Evolutionary conservation across 805 yeast genomes (phyloP), one percentile per base, ranked within the genome.

Genomic region (Candida takata): DNA sequence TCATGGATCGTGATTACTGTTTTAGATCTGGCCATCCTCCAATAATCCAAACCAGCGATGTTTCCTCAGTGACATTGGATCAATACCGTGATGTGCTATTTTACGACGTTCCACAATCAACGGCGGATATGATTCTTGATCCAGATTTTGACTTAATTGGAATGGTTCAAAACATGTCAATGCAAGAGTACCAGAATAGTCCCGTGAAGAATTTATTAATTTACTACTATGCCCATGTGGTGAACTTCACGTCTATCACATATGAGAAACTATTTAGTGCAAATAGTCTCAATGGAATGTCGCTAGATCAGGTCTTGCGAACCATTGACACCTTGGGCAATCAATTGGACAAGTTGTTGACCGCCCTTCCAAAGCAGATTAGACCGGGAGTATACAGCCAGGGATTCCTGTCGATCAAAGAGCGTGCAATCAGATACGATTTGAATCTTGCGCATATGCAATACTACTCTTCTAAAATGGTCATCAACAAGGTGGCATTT

Each of bases 1-100:
- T 58, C 11, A 36, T 61, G 10, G 83, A 77, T 44, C 61, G 63
- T 30, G 70, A 66, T n/a, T 38, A 57, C 10, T 61, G 72, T 34
- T 50, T 70, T 36, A 65, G 67, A 35, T 49, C 64, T 29, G 79
- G 81, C 1, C 65, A 67, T 35, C 68, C 78, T 2, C 71, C 79
- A 0, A 47, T 67, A 21, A 57, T 74, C 28, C 60, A 61, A 43
- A 63, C 58, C 32, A 43, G 42, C 8, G 77, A 72, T 45, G 51
- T 50, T 3, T 45, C 53, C 4, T 47, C 45, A 5, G 41, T 48
- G n/a, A 24, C 39, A 9, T 30, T 41, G 6, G 31, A 35, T 6
- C 39, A 36, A 17, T 27, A 36, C 27, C 39, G 33, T 10, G 43
- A 40, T 8, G 36, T 47, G 8, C 6, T 43, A 13, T 41, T 40